Percentiles rank a stretch among this genome's conserved stretches.
These are phyloP conservation scores for Boletus albobrunnescens DNA, from an alignment of 1,284 basidiomycete species.

Conservation along the genomic window DNA sequence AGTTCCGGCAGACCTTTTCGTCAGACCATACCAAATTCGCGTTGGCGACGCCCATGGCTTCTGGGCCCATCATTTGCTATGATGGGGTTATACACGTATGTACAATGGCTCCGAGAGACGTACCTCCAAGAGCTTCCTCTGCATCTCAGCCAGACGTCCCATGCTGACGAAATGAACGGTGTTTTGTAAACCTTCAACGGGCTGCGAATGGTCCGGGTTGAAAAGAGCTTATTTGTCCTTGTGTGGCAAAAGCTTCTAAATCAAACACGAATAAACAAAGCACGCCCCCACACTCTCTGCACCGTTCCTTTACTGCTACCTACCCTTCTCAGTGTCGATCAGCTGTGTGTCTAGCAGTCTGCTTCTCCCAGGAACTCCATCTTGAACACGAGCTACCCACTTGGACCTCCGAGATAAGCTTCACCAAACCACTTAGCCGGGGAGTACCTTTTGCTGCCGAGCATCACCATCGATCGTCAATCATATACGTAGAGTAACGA, in stretches of 20 bases:
- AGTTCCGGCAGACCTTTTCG: slow-evolving; percentile 99
- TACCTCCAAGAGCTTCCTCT: slow-evolving; percentile 88
- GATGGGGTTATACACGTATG: slow-evolving; percentile 5
- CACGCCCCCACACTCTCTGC: slow-evolving; percentile 10
- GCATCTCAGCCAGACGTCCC: slow-evolving; percentile 87
- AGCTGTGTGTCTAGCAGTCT: background rate
- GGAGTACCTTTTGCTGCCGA: background rate
- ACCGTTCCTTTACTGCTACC: background rate
- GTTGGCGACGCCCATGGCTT: slow-evolving; percentile 93
- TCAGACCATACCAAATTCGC: slow-evolving; percentile 93
- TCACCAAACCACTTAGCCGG: slow-evolving; percentile 6
- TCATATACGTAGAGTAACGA: slow-evolving; percentile 11
- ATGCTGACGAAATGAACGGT: slow-evolving; percentile 41
- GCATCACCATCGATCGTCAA: slow-evolving; percentile 20
- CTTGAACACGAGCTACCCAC: slow-evolving; percentile 15
- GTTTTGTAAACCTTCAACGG: background rate
- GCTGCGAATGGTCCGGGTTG: slow-evolving; percentile 6
- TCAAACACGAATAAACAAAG: slow-evolving; percentile 29
- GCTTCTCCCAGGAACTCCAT: background rate
- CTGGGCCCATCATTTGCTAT: slow-evolving; percentile 99
- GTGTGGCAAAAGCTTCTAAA: slow-evolving; percentile 27
- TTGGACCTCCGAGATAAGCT: slow-evolving; percentile 10
- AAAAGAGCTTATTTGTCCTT: slow-evolving; percentile 28
- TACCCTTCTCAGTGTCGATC: background rate
- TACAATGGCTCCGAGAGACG: slow-evolving; percentile 18